Evolutionary conservation across 2,329 filamentous ascomycete species (phyloP).

Genomic region (Fusarium scirpi): DNA sequence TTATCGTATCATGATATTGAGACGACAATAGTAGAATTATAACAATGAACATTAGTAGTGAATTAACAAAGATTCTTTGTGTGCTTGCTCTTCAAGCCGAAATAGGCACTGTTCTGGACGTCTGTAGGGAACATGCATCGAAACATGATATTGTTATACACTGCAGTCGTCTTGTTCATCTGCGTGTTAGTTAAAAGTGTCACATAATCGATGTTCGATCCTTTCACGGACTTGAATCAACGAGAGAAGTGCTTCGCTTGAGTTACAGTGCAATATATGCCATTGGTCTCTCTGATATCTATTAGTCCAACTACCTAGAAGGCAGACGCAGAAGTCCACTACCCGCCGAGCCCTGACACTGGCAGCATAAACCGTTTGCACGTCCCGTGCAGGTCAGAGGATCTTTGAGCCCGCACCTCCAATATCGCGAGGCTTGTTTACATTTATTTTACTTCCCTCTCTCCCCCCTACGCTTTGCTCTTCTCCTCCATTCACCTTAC

Average conservation of each 20-base stretch:
- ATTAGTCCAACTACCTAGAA: not conserved
- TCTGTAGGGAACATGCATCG: not conserved
- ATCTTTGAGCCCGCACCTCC: not conserved
- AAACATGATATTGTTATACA: constrained; percentile 7
- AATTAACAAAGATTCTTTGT: not conserved
- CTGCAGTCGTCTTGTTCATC: constrained; percentile 4
- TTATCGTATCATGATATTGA: not conserved
- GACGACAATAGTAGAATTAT: not conserved
- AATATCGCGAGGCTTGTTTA: not conserved
- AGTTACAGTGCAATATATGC: not conserved
- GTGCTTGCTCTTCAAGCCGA: not conserved
- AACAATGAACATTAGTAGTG: not conserved
- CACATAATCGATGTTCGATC: not conserved
- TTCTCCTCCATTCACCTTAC: not conserved
- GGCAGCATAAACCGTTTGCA: constrained; percentile 4
- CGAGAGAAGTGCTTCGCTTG: not conserved
- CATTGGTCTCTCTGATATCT: not conserved
- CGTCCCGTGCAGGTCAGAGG: not conserved
- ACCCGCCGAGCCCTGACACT: constrained; percentile 1
- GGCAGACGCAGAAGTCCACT: not conserved
- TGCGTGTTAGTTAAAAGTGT: not conserved
- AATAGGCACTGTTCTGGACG: not conserved
- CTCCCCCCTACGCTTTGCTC: not conserved
- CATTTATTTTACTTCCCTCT: not conserved
- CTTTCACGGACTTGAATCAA: no score